phyloP scores from a whole-genome alignment of 2,329 filamentous ascomycete species.

The Microsporum canis region DNA sequence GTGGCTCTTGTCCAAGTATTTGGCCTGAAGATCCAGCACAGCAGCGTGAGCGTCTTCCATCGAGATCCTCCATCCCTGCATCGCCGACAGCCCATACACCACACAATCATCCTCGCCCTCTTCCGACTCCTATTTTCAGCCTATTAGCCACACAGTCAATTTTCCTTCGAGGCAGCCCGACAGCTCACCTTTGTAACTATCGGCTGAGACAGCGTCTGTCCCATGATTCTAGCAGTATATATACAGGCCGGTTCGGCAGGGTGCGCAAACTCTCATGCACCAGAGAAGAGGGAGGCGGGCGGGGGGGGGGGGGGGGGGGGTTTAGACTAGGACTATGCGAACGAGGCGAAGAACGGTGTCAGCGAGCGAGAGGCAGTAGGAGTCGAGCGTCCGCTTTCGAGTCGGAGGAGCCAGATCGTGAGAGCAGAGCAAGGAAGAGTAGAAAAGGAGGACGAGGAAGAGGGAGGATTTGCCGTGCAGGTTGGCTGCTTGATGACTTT shows the following conservation, averaged over 20 bases:
- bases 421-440: too few relatives aligned
- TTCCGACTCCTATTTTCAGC: conserved; percentile 45
- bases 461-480: too few relatives aligned
- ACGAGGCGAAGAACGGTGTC: conserved; percentile 10
- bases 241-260: background rate
- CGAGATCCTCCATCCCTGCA: conserved; percentile 99
- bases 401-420: too few relatives aligned
- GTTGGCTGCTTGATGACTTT: too few relatives aligned
- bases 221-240: conserved; percentile 52
- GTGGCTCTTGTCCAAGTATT: conserved; percentile 36
- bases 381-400: too few relatives aligned
- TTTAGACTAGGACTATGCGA: conserved; percentile 13
- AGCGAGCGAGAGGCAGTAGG: too few relatives aligned
- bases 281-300: conserved; percentile 12
- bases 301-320: too few relatives aligned
- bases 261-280: conserved; percentile 10
- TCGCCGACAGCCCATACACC: conserved; percentile 88
- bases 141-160: background rate
- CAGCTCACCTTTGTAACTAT: conserved; percentile 90
- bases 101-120: conserved; percentile 87
- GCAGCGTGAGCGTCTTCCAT: conserved; percentile 97
- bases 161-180: background rate
- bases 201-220: conserved; percentile 97
- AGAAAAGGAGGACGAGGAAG: too few relatives aligned
- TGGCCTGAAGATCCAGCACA: conserved; percentile 71